Evolutionary conservation across 1,139 yeast genomes (phyloP).

Genomic region (Pichia sp.): DNA sequence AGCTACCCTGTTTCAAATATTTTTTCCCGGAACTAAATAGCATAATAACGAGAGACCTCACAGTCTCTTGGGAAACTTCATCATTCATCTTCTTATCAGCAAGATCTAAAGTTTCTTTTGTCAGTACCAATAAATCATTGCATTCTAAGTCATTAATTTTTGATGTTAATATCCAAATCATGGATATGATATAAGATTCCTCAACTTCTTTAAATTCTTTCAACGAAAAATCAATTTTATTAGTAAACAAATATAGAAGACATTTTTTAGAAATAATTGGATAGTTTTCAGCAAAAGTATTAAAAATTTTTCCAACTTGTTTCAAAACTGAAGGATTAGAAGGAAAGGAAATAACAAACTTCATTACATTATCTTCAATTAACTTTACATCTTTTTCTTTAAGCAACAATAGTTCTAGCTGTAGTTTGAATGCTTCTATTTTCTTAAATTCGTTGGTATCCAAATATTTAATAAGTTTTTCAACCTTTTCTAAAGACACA

Average conservation of each 20-base stretch:
- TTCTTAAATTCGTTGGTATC: slow-evolving; percentile 14
- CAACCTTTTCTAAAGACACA: slow-evolving; percentile 15
- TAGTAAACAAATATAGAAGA: slow-evolving; percentile 26
- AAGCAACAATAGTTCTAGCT: slow-evolving; percentile 16
- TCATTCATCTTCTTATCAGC: slow-evolving; percentile 24
- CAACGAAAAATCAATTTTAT: slow-evolving; percentile 17
- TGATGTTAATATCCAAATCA: slow-evolving; percentile 22
- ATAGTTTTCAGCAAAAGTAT: slow-evolving; percentile 19
- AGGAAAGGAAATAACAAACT: slow-evolving; percentile 24
- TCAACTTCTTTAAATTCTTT: slow-evolving; percentile 8
- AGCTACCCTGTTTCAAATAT: slow-evolving; percentile 17
- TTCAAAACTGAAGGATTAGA: slow-evolving; percentile 15
- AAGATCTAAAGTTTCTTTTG: slow-evolving; percentile 19
- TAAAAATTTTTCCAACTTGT: slow-evolving; percentile 8
- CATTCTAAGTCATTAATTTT: slow-evolving; percentile 16
- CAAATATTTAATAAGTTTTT: slow-evolving; percentile 14
- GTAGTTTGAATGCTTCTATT: slow-evolving; percentile 22
- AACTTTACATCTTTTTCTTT: slow-evolving; percentile 5
- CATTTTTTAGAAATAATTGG: slow-evolving; percentile 26
- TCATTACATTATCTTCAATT: slow-evolving; percentile 25
- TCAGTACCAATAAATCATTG: slow-evolving; percentile 11
- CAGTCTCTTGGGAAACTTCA: slow-evolving; percentile 21
- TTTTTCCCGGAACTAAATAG: slow-evolving; percentile 31
- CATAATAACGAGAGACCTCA: slow-evolving; percentile 25
- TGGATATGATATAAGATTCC: slow-evolving; percentile 17